Percentiles rank a stretch among this genome's conserved stretches.
These are phyloP conservation scores for Alnus glutinosa DNA, from an alignment of 306 rosid species.

Conservation along the genomic window DNA sequence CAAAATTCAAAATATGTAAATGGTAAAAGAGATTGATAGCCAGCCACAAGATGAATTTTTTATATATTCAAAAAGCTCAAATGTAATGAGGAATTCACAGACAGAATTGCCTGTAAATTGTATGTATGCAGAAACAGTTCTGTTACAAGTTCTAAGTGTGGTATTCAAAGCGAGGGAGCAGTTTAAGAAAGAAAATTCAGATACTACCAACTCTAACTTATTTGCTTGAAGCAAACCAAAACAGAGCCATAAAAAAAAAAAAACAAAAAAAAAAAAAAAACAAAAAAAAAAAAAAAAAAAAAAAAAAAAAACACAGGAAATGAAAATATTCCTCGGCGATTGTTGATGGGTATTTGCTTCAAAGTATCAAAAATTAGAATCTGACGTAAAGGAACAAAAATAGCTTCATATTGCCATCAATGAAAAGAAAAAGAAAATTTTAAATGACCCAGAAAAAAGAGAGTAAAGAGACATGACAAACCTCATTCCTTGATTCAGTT, in stretches of 20 bases:
- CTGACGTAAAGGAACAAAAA: not conserved
- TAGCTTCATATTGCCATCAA: not conserved
- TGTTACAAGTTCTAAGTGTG: too few species aligned
- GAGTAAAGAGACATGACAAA: not conserved
- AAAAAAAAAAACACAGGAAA: not conserved
- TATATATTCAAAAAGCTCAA: too few species aligned
- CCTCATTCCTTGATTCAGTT: slow-evolving; percentile 11
- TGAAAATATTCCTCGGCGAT: not conserved
- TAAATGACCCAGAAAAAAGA: not conserved
- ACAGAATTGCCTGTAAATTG: too few species aligned
- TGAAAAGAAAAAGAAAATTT: not conserved
- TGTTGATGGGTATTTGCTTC: not conserved
- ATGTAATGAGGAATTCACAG: too few species aligned
- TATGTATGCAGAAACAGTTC: too few species aligned
- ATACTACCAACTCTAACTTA: not conserved
- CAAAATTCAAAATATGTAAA: not conserved
- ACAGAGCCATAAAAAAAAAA: not conserved
- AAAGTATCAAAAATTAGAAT: not conserved
- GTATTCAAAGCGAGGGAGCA: too few species aligned
- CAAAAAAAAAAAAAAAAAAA: not conserved
- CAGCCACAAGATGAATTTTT: not conserved
- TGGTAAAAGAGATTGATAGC: not conserved
- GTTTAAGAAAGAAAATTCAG: too few species aligned
- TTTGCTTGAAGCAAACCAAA: not conserved
- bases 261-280: not conserved